Evolutionary conservation across 331 rosid genomes (phyloP), one percentile per base, ranked within the genome.

Genomic region (Stylosanthes scabra): DNA sequence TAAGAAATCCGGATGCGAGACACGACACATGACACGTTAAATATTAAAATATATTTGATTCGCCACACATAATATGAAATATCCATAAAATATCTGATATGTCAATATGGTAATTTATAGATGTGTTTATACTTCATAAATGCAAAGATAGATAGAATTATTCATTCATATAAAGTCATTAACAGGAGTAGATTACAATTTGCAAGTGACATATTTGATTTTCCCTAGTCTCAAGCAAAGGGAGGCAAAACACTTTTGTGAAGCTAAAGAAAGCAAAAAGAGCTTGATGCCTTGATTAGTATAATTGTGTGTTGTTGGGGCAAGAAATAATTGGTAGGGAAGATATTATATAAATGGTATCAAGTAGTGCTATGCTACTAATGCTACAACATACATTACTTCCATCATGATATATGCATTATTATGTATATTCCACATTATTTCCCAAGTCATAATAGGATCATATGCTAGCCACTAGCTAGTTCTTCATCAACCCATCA

Each of bases 391-490:
- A 73, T 49, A 12, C 34, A 5, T 52, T 39, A 41, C 12, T 61
- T 0, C 63, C 34, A 29, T 71, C 45, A 64, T 57, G 49, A 44
- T 3, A 20, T 34, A 34, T 34, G n/a, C n/a, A n/a, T n/a, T n/a
- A n/a, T n/a, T n/a, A 34, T 31, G 2, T 31, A 31, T 34, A 34
- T 34, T 59, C 69, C 68, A 68, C 65, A 70, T 31, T 62, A 70
- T 31, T 62, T 47, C 12, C 50, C 45, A 39, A 47, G 8, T 28
- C 77, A 69, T 80, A 25, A 28, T 63, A 47, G 46, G 72, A 68
- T 80, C 50, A 68, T 45, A 45, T 68, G 75, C 63, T 12, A 34
- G 41, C 11, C 71, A 59, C 75, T 46, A 65, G 29, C n/a, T 34
- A 34, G 39, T 34, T 34, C 39, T 34, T 34, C 39, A 34, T 74